Evolutionary conservation across 2,329 filamentous ascomycete genomes (phyloP), one percentile per base, ranked within the genome.

Genomic region (Colletotrichum sojae): DNA sequence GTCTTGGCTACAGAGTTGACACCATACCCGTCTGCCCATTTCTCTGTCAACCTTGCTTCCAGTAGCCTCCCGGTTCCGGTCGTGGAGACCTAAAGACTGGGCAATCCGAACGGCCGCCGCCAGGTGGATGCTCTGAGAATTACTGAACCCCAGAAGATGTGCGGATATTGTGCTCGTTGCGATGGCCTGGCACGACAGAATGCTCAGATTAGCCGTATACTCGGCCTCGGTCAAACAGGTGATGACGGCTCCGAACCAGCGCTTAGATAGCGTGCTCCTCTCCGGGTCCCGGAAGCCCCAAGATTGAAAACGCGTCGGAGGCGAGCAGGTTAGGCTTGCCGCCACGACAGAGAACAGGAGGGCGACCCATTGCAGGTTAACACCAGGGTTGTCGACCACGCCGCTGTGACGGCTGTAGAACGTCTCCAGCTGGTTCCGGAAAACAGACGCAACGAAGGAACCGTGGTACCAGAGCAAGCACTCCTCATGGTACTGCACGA

Each of bases 121-220:
- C 9, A 85, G 77, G 20, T 83, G 77, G 1, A 84, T 81, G 4
- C 79, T 81, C 67, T 84, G 84, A 49, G 81, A 82, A 70, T 84
- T 85, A 6, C 83, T 83, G 25, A 81, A 82, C 1, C 84, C 85
- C 1, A 86, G 77, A 16, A 84, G 75, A 73, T 87, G 85, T 9
- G 83, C 84, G 9, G 82, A 82, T 3, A 84, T 82, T n/a, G 84
- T 85, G 36, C 84, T 75, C 1, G 81, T 83, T 10, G 82, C 76
- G 46, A 87, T 84, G 4, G 84, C 80, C 71, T 86, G 81, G 4
- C 85, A 78, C 0, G 82, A 79, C 53, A 81, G 78, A 2, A 84
- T 76, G 13, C 80, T 81, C 69, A 83, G 80, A 49, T 76, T 75
- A 45, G 80, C 80, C 58, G 82, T 84, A 68, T 82, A 86, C 56